These are phyloP conservation scores for Jackrogersella minutella DNA, from an alignment of 495 filamentous ascomycete species.

Conservation along the genomic window DNA sequence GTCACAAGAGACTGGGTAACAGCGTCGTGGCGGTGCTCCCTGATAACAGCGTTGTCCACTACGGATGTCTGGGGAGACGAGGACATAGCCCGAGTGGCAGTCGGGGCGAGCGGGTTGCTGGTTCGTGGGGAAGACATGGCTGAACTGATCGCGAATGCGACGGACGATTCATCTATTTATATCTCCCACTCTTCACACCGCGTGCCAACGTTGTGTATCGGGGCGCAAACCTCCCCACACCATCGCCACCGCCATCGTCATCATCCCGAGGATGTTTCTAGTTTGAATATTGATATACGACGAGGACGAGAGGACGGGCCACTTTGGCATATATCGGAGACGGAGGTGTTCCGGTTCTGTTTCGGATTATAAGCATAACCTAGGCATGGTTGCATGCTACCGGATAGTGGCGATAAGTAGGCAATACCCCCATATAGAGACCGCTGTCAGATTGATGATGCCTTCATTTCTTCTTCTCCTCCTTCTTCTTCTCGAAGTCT, in stretches of 20 bases:
- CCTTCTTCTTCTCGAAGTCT: background rate
- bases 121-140: conserved; percentile 40
- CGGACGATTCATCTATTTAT: background rate
- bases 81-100: conserved; percentile 38
- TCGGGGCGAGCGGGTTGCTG: conserved; percentile 33
- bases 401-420: conserved; percentile 18
- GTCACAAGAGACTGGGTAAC: conserved; percentile 88
- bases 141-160: conserved; percentile 1
- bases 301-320: background rate
- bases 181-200: background rate
- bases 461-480: too few species aligned
- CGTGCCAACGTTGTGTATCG: too few species aligned
- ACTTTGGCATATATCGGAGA: conserved; percentile 14
- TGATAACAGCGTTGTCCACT: conserved; percentile 77
- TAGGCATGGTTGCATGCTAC: conserved; percentile 18
- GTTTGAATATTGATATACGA: background rate
- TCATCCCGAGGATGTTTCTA: conserved; percentile 17
- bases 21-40: conserved; percentile 75
- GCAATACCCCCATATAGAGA: conserved; percentile 28
- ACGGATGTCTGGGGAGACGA: conserved; percentile 69
- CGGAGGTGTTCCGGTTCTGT: conserved; percentile 18
- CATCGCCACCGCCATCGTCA: background rate
- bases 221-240: background rate
- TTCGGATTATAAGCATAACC: background rate
- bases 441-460: conserved; percentile 24